Conservation (phyloP, 345 rosid genomes). For the Adansonia digitata region DNA sequence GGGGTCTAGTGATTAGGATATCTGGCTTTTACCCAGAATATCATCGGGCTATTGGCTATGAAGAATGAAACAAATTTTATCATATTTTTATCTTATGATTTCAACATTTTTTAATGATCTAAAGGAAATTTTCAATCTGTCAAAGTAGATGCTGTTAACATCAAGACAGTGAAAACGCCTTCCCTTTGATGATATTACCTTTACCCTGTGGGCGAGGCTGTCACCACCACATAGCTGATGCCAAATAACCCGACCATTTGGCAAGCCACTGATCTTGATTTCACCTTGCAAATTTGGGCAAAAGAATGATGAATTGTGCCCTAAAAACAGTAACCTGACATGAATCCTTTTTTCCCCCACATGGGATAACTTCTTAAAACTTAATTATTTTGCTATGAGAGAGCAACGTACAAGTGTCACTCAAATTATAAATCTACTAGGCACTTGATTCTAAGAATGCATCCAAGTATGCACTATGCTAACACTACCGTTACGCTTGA, state of each 20-base stretch:
- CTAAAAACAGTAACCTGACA: background rate
- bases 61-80: background rate
- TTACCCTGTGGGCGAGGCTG: background rate
- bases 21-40: no score
- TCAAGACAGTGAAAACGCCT: conserved; percentile 7
- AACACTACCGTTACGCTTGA: no score
- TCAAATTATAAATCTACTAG: no score
- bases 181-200: background rate
- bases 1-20: no score
- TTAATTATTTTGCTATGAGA: background rate
- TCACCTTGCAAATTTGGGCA: background rate
- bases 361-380: background rate
- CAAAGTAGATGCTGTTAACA: background rate
- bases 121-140: background rate
- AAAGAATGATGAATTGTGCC: background rate
- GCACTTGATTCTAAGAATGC: no score
- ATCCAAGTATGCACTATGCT: no score
- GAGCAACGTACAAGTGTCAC: no score
- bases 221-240: background rate
- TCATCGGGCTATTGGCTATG: no score
- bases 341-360: background rate
- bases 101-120: background rate
- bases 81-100: background rate
- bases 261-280: background rate
- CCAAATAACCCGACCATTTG: background rate